Percentiles rank a stretch among this genome's conserved stretches.
Conservation (phyloP, 2,329 filamentous ascomycete genomes). For the Sarocladiaceae sp. region DNA sequence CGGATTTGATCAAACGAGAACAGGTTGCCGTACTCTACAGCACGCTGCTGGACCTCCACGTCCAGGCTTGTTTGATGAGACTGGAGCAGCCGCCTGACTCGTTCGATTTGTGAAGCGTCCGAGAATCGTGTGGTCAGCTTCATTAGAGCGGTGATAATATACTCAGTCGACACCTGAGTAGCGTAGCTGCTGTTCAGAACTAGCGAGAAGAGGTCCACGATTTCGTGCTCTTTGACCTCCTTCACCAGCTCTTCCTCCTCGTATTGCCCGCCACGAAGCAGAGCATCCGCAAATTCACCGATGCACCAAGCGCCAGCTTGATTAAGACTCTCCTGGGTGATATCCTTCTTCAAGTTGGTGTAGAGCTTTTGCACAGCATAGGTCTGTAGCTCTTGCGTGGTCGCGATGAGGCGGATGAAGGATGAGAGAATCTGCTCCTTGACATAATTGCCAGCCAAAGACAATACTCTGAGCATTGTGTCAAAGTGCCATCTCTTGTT, state of each 20-base stretch:
- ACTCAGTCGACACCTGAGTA: conserved; percentile 86
- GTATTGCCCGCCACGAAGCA: conserved; percentile 86
- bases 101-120: conserved; percentile 80
- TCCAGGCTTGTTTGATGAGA: conserved; percentile 82
- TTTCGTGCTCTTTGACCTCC: conserved; percentile 78
- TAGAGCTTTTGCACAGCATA: conserved; percentile 97
- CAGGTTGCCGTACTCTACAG: conserved; percentile 93
- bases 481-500: conserved; percentile 99
- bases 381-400: conserved; percentile 88
- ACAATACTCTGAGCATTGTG: conserved; percentile 91
- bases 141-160: conserved; percentile 91
- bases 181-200: conserved; percentile 95
- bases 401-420: conserved; percentile 92
- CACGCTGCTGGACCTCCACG: conserved; percentile 92
- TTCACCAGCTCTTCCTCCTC: conserved; percentile 88
- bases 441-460: conserved; percentile 91
- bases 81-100: conserved; percentile 73
- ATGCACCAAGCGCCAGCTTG: conserved; percentile 96
- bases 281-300: conserved; percentile 88
- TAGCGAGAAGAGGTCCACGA: conserved; percentile 87
- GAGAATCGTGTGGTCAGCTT: conserved; percentile 88
- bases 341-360: conserved; percentile 85
- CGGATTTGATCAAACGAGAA: conserved; percentile 86
- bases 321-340: conserved; percentile 93
- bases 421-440: conserved; percentile 98